Evolutionary conservation across 1,284 basidiomycete genomes (phyloP), one percentile per base, ranked within the genome.

Genomic region (Naganishia albida): DNA sequence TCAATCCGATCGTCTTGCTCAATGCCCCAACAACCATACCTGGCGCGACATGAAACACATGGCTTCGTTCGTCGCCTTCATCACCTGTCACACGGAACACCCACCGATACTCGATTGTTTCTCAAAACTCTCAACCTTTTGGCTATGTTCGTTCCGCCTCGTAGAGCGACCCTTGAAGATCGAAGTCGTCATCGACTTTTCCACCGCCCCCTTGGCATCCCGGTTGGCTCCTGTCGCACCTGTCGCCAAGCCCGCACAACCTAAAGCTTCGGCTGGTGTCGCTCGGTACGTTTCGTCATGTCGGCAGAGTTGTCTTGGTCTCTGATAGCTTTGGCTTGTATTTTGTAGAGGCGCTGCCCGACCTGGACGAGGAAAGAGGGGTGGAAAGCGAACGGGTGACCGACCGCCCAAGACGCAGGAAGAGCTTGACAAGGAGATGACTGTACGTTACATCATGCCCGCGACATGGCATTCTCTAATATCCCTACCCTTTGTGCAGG

Each of bases 81-180:
- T 49, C 43, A 42, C 25, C 34, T n/a, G 30, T 20, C 60, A 42
- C n/a, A n/a, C n/a, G n/a, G n/a, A n/a, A 44, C 49, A 28, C 23
- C 43, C 28, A 49, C 26, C 15, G 42, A 20, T 18, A 23, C n/a
- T 38, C 6, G 23, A 63, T 23, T 66, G 74, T 75, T 77, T 74
- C 74, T 59, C 60, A 43, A 18, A 53, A 12, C 38, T 18, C 28
- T 25, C 30, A 18, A 56, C 54, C 51, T 25, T 48, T 28, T 8
- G n/a, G 25, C 7, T 38, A 30, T 18, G 20, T 16, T 23, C 23
- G 7, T 42, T 43, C n/a, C 26, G 48, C 28, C 46, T 18, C n/a
- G 80, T 82, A 96, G 93, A 93, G 85, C 90, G 91, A 74, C 90
- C 93, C 28, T 95, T 99, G 90, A 95, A 93, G 84, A 93, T 98